Conservation (phyloP, 331 rosid species). For the Phaseolus coccineus region DNA sequence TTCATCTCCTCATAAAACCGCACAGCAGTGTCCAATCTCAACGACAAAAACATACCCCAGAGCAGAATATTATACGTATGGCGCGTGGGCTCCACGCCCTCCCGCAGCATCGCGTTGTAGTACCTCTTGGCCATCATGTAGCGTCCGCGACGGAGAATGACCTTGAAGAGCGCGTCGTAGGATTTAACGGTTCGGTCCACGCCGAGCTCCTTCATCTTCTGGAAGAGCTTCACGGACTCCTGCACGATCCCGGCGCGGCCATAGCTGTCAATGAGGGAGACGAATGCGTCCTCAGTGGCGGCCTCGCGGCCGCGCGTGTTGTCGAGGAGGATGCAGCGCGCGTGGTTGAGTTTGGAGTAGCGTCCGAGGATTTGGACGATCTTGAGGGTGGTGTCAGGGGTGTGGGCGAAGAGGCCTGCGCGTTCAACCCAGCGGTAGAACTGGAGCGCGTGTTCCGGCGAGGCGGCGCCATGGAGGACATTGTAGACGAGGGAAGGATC, state of each 20-base stretch:
- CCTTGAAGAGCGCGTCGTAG: constrained; percentile 72
- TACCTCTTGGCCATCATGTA: constrained; percentile 88
- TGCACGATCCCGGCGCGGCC: constrained; percentile 83
- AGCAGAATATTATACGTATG: constrained; percentile 75
- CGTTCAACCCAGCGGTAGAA: constrained; percentile 91
- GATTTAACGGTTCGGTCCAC: constrained; percentile 60
- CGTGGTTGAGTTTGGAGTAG: constrained; percentile 75
- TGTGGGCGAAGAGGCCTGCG: constrained; percentile 65
- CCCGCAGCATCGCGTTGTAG: constrained; percentile 72
- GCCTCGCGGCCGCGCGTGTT: constrained; percentile 54
- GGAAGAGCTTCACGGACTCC: constrained; percentile 72
- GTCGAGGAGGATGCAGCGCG: constrained; percentile 72
- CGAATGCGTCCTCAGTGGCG: constrained; percentile 68
- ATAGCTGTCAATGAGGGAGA: constrained; percentile 65
- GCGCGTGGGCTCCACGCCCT: constrained; percentile 71
- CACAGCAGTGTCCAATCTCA: constrained; percentile 72
- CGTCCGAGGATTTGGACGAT: constrained; percentile 75
- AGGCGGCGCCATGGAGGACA: constrained; percentile 63
- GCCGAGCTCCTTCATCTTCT: constrained; percentile 72
- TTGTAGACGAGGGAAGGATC: constrained; percentile 70
- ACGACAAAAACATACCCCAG: constrained; percentile 84
- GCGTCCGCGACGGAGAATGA: constrained; percentile 69
- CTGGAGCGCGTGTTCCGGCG: constrained; percentile 72
- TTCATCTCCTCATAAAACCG: constrained; percentile 80
- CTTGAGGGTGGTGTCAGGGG: constrained; percentile 70